phyloP scores from a whole-genome alignment of 2,329 filamentous ascomycete genomes.

The Orbilia javanica region DNA sequence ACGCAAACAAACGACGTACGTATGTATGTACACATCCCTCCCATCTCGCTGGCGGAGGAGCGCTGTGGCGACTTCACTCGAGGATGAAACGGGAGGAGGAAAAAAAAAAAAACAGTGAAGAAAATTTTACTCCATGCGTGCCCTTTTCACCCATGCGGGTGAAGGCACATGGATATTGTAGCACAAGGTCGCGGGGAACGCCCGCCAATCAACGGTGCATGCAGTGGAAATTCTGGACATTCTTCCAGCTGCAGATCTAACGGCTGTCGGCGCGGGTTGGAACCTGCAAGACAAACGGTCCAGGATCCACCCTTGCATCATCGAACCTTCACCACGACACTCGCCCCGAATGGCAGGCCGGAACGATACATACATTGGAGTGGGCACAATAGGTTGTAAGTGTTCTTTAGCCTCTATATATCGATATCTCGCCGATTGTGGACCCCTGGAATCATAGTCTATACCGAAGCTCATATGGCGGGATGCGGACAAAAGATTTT shows the following conservation, averaged over 20 bases:
- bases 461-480: background rate
- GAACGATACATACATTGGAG: background rate
- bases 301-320: slow-evolving; percentile 52
- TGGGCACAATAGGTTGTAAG: too few relatives aligned
- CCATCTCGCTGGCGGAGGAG: slow-evolving; percentile 18
- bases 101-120: background rate
- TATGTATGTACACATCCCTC: background rate
- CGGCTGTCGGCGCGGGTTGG: slow-evolving; percentile 34
- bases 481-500: slow-evolving; percentile 1
- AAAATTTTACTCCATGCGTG: slow-evolving; percentile 12
- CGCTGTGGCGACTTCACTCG: slow-evolving; percentile 5
- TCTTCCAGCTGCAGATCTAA: slow-evolving; percentile 17
- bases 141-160: slow-evolving; percentile 6
- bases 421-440: slow-evolving; percentile 18
- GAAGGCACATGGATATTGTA: slow-evolving; percentile 25
- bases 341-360: slow-evolving; percentile 18
- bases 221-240: slow-evolving; percentile 22
- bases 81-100: background rate
- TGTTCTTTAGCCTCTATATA: background rate
- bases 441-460: background rate
- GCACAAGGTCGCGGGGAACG: slow-evolving; percentile 28
- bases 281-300: slow-evolving; percentile 35
- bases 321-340: slow-evolving; percentile 27
- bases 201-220: slow-evolving; percentile 37
- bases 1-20: too few relatives aligned